Conservation (phyloP, 2,329 filamentous ascomycete species). For the Falciphora oryzae region DNA sequence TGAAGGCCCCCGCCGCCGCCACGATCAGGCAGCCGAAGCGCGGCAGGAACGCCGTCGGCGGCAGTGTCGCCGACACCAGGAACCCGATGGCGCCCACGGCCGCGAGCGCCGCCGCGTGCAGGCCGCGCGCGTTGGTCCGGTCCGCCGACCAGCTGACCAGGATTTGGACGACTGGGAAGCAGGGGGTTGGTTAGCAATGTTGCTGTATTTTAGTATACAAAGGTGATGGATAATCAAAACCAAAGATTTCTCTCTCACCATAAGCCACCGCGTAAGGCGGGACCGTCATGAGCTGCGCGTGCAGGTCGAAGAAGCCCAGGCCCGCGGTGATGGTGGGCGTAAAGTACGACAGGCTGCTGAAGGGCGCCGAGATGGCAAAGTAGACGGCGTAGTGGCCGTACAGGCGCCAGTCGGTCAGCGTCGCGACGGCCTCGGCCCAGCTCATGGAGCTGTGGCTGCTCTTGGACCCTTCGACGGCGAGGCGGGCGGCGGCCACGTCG, state of each 20-base stretch:
- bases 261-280: conserved; percentile 60
- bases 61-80: conserved; percentile 46
- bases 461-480: conserved; percentile 42
- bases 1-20: conserved; percentile 46
- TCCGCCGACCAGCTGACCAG: conserved; percentile 43
- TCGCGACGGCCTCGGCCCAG: conserved; percentile 63
- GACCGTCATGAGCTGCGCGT: conserved; percentile 60
- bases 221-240: background rate
- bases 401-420: conserved; percentile 58
- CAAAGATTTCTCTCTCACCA: too few species aligned
- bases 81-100: conserved; percentile 49
- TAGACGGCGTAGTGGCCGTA: conserved; percentile 60
- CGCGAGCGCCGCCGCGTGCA: conserved; percentile 43
- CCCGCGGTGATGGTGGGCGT: conserved; percentile 55
- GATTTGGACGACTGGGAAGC: conserved; percentile 24
- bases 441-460: conserved; percentile 58
- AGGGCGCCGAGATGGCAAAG: conserved; percentile 45
- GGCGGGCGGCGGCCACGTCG: conserved; percentile 40
- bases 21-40: conserved; percentile 53
- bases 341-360: conserved; percentile 56
- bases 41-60: conserved; percentile 38
- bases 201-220: background rate
- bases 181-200: background rate
- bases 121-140: conserved; percentile 38
- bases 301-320: conserved; percentile 42